A percentile compares a stretch with the other conserved stretches of the same genome.
phyloP scores from a whole-genome alignment of 208 protist species.

The Balamuthia mandrillaris region DNA sequence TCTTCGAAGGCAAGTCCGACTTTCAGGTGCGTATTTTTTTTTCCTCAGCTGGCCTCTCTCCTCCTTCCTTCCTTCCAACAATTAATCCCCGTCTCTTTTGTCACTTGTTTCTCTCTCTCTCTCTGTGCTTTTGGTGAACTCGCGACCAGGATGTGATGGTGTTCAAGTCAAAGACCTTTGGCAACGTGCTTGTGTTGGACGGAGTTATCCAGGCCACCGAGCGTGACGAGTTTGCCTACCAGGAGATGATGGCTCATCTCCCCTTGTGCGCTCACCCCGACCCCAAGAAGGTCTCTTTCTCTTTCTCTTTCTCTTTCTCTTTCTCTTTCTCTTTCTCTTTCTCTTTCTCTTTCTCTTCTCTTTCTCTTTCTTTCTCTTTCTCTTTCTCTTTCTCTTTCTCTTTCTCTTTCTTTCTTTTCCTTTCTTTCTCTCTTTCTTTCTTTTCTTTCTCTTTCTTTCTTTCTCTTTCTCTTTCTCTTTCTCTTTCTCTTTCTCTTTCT shows the following conservation, averaged over 20 bases:
- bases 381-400: not conserved
- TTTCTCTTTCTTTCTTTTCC: not conserved
- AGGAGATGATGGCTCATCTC: constrained; percentile 96
- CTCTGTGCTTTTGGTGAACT: not conserved
- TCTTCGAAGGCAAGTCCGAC: constrained; percentile 31
- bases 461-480: no score
- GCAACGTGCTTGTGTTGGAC: constrained; percentile 93
- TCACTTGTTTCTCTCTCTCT: not conserved
- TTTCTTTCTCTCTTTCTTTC: not conserved
- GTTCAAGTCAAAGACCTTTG: constrained; percentile 73
- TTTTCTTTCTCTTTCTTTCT: no score
- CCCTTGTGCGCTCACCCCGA: constrained; percentile 84
- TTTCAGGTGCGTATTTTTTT: not conserved
- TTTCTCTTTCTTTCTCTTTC: not conserved
- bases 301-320: not conserved
- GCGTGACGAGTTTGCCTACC: constrained; percentile 96
- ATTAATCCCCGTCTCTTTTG: not conserved
- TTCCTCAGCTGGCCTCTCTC: not conserved
- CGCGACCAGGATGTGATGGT: constrained; percentile 13
- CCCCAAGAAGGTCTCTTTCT: constrained; percentile 60
- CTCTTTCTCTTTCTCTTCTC: not conserved
- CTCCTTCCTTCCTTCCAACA: not conserved
- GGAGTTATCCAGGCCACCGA: constrained; percentile 91
- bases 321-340: not conserved
- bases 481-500: no score